Evolutionary conservation across 2,329 filamentous ascomycete genomes (phyloP), one percentile per base, ranked within the genome.

Genomic region (Beauveria varroae): DNA sequence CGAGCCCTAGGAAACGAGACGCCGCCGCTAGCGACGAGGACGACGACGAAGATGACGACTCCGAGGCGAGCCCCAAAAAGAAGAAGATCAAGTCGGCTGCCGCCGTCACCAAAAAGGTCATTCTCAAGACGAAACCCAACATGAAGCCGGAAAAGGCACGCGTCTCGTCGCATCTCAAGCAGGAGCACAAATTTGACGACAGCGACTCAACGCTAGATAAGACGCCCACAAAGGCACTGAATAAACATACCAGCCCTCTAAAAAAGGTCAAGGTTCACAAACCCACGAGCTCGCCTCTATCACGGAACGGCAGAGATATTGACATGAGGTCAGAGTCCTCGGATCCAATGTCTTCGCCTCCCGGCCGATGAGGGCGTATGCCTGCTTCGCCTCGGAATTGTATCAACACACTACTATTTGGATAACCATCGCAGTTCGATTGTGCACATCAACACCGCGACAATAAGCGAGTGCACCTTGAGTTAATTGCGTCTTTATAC

Each of bases 131-230:
- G 28, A 82, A 82, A 67, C 72, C 71, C 3, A 69, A 68, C 8
- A 68, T 73, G 10, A 85, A 84, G 70, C 84, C 84, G 72, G 81
- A 85, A 20, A 83, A 82, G 70, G 72, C 77, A 60, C 84, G 83
- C 72, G 67, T 71, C n/a, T 72, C 72, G 63, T 83, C 81, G 8
- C 74, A 75, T 40, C 73, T 83, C 61, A 81, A 77, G 63, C 76
- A 80, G 46, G 80, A 82, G 69, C 79, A 79, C 54, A 78, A 73
- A 66, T 63, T 69, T 7, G 70, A 71, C 57, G 71, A 72, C 51
- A 65, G 68, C 26, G 70, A 65, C 16, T 62, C 65, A 47, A 51
- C 64, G 28, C 50, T 46, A 14, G 66, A 65, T 18, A 66, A 74
- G 44, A 68, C 72, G 30, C 71, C 72, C 0, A 74, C 73, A 63